Evolutionary conservation across 371 early-diverging fungal species (phyloP), one percentile per base, ranked within the genome.

Genomic region (Rhizopus delemar): DNA sequence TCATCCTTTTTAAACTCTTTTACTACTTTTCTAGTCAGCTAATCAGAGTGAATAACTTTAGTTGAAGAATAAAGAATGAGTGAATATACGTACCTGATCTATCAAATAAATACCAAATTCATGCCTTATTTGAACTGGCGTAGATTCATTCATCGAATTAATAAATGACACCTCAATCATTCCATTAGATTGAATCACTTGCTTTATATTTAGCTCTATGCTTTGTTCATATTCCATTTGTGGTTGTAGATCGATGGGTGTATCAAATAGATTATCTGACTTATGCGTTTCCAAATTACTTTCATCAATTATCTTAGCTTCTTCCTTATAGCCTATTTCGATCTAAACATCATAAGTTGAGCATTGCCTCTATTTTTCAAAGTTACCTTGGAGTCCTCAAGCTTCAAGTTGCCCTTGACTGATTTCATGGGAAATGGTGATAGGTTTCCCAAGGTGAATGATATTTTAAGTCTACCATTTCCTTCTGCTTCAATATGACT

Each of bases 31-130:
- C 43, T 43, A 8, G 43, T 15, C 43, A n/a, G 15, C 43, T n/a
- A 43, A 11, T 43, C 11, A 11, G 1, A 43, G n/a, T n/a, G 5
- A 43, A 13, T 1, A 6, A 43, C 4, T n/a, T 6, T n/a, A 13
- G 29, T n/a, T 22, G 11, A 28, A 36, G 29, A 22, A 36, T 36
- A 41, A 41, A 5, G 6, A 11, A 34, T 35, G 15, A 2, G 11
- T 32, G n/a, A 11, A 36, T 35, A 38, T 31, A 50, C 8, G 9
- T 4, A 73, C 76, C 63, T 78, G 79, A 63, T 79, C 75, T 29
- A 76, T 69, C 11, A 79, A 28, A 63, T 79, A 79, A 0, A 79
- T 7, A 4, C 77, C 80, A 62, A 76, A 76, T 4, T 46, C 15
- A 46, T 78, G 74, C n/a, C 66, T 53, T 0, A 65, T 54, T 3